Evolutionary conservation across 2,329 filamentous ascomycete genomes (phyloP), one percentile per base, ranked within the genome.

Genomic region (Colletotrichum navitas): DNA sequence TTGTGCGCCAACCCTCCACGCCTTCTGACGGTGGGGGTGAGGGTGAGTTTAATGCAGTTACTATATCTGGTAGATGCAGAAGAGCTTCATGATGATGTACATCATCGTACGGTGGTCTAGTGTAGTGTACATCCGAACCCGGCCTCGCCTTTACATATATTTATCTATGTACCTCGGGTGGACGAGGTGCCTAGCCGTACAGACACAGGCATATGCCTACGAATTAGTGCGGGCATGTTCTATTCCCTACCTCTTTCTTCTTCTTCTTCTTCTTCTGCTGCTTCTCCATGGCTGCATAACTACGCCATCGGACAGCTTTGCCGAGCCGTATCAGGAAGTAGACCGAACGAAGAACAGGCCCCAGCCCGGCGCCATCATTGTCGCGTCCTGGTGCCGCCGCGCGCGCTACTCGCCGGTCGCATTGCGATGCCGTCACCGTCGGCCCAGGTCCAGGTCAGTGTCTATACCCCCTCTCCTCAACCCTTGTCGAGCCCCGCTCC

Each of bases 381-480:
- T 39, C 36, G 52, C 29, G 58, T 71, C 56, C 64, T 52, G 58
- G 51, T 58, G 43, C 52, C 68, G 59, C 58, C 65, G 39, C 34
- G 45, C 65, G 52, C 58, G 58, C 58, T 68, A 63, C 68, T 68
- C 58, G 58, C 55, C 45, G 29, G 64, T 39, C 29, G 58, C 41
- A 68, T 71, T 58, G 51, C 14, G 29, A 71, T 71, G 68, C 68
- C 68, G 68, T 71, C 68, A 71, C 68, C 58, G 58, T 63, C 36
- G 51, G 58, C 52, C 26, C 26, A 24, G 21, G 39, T 14, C 24
- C 16, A 24, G 58, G 43, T 45, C 51, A 61, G 36, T 51, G 59
- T 58, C 34, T 56, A 47, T 58, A 51, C 64, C 55, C 43, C 45
- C 59, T 52, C 21, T 21, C 24, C 43, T n/a, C 21, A 29, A 36